Evolutionary conservation across 345 rosid genomes (phyloP), one percentile per base, ranked within the genome.

Genomic region (Arabis hirsuta): DNA sequence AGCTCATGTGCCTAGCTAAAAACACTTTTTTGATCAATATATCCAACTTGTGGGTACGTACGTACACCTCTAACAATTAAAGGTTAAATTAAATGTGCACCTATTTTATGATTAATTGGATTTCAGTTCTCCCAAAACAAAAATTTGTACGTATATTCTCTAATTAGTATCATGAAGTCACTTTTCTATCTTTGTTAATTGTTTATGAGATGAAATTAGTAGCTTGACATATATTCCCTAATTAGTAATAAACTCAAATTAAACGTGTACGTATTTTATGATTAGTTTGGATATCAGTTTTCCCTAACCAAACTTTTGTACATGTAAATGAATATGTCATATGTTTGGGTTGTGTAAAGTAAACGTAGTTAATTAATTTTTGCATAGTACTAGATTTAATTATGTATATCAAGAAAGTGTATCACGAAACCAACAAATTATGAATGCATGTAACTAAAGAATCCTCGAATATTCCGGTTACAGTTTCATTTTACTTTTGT

Each of bases 401-500:
- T 13, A 51, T 39, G 47, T 53, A 59, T 29, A 62, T 12, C 31
- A 63, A 54, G 56, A 72, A 73, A 46, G 29, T 39, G 54, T 27
- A 29, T 50, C 58, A 58, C 59, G 60, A 58, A 47, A 73, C 52
- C 72, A 58, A 57, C 62, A 67, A 32, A 52, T 43, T 59, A 32
- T 31, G 42, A 24, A 50, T 67, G 62, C 68, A 60, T 59, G 68
- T 12, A 58, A 22, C 36, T 46, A 52, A 34, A 5, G 12, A 74
- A 67, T 67, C 56, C 41, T 60, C 56, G 73, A 62, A 75, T 61
- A 75, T 68, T 52, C 69, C 36, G 7, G 53, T 36, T 47, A 46
- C 39, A 61, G 3, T 46, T 45, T 54, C 12, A n/a, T 59, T 67
- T 59, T 27, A 20, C 42, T 47, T 65, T 73, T 57, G 65, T 67